A percentile compares a stretch with the other conserved stretches of the same genome.
phyloP scores from a whole-genome alignment of 371 early-diverging fungal genomes.

The Chytridium lagenaria region DNA sequence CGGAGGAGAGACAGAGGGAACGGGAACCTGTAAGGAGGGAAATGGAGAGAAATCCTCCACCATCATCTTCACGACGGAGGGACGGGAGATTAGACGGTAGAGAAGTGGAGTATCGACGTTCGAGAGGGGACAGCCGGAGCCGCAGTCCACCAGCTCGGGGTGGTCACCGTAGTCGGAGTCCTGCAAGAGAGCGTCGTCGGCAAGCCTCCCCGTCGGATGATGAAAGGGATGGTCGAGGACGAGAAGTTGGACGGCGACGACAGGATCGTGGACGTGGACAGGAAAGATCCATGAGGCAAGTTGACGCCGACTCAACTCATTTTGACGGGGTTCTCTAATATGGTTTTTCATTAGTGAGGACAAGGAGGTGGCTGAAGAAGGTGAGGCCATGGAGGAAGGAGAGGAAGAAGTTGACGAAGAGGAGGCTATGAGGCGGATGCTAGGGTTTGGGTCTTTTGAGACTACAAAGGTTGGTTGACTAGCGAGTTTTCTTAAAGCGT shows the following conservation, averaged over 20 bases:
- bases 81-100: background rate
- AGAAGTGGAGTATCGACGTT: background rate
- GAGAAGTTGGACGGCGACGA: background rate
- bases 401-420: slow-evolving; percentile 61
- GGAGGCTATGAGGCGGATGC: slow-evolving; percentile 67
- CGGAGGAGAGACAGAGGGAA: too few relatives aligned
- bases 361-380: background rate
- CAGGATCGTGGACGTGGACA: background rate
- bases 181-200: too few relatives aligned
- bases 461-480: slow-evolving; percentile 75
- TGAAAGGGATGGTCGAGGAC: background rate
- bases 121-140: background rate
- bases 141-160: background rate
- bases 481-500: too few relatives aligned
- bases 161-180: too few relatives aligned
- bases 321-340: too few relatives aligned
- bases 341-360: too few relatives aligned
- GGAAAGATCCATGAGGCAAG: background rate
- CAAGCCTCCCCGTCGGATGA: background rate
- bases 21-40: too few relatives aligned
- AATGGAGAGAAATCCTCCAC: too few relatives aligned
- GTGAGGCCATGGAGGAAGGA: background rate
- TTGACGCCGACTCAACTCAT: background rate
- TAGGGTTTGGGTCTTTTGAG: slow-evolving; percentile 91
- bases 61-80: too few relatives aligned